Evolutionary conservation across 371 early-diverging fungal genomes (phyloP).

Genomic region (Zopfochytrium polystomum): DNA sequence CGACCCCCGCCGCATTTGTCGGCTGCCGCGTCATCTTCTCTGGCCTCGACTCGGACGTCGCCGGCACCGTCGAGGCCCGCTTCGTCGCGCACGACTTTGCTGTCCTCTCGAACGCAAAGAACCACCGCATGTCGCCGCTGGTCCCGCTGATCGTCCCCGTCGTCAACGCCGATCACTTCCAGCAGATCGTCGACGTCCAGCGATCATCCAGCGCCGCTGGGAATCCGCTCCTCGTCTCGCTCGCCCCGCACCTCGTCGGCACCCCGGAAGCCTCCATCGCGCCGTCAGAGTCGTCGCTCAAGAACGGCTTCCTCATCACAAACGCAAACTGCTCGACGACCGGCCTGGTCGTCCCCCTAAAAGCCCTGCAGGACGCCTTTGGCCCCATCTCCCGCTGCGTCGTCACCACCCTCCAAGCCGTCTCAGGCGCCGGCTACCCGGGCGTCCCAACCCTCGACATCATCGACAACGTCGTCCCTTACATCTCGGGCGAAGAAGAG

Average conservation of each 20-base stretch:
- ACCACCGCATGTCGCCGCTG: constrained; percentile 91
- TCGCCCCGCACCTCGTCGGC: too few species aligned
- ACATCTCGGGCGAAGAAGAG: too few species aligned
- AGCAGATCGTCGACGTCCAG: too few species aligned
- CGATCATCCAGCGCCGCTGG: too few species aligned
- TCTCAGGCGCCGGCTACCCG: constrained; percentile 94
- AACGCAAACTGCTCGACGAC: constrained; percentile 98
- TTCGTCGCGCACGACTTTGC: too few species aligned
- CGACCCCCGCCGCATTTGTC: constrained; percentile 86
- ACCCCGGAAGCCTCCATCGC: too few species aligned
- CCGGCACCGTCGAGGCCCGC: too few species aligned
- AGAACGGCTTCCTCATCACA: constrained; percentile 87
- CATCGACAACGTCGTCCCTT: constrained; percentile 90
- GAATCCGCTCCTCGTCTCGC: too few species aligned
- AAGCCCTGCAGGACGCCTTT: constrained; percentile 85
- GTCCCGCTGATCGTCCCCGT: too few species aligned
- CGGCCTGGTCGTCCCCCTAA: constrained; percentile 86
- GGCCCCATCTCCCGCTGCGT: constrained; percentile 74
- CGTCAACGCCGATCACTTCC: constrained; percentile 85
- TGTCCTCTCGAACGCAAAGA: constrained; percentile 94
- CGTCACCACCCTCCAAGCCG: constrained; percentile 92
- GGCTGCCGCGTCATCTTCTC: constrained; percentile 85
- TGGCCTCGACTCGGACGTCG: too few species aligned
- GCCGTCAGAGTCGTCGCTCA: too few species aligned
- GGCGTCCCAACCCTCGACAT: constrained; percentile 92